Evolutionary conservation across 305 asterid species (phyloP), one percentile per base, ranked within the genome.

Genomic region (Plantago lanceolata): DNA sequence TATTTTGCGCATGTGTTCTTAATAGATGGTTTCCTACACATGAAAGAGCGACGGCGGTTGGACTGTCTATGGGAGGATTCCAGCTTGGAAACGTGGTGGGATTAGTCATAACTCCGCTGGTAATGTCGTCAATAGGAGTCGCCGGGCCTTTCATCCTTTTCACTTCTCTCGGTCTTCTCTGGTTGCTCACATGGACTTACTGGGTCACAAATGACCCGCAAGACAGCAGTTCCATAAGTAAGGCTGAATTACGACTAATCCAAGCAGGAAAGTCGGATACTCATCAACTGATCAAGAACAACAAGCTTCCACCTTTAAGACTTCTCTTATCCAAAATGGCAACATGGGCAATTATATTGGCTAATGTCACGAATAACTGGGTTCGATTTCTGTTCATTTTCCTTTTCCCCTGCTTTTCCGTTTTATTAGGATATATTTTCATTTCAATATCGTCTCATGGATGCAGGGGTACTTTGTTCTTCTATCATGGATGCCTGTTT

Each of bases 401-500:
- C 48, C 2, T 15, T n/a, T 57, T 11, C 50, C 6, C n/a, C n/a
- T 5, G 3, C n/a, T n/a, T 53, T 53, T 53, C 33, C 13, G 58
- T n/a, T 51, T 20, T 7, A 26, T 14, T 19, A 8, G 4, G 31
- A 53, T 19, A 19, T n/a, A 53, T 8, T 21, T 43, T 18, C 54
- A 33, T 26, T n/a, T 12, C 55, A 8, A 40, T n/a, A n/a, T n/a
- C 35, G 63, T 63, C 44, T 76, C 28, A 4, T 40, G 31, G 52
- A 73, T 82, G 88, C 95, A 92, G 98, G 98, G 98, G 29, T 92
- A 92, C 76, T 92, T 92, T 64, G 94, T 92, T 71, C 98, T 92
- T 73, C 93, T 92, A 59, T 78, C 98, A 44, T 92, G 98, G 96
- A 89, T 92, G 98, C 98, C 98, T 31, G 96, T 92, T 54, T 89